phyloP scores from a whole-genome alignment of 1,139 yeast genomes.

The Maudiozyma humilis region DNA sequence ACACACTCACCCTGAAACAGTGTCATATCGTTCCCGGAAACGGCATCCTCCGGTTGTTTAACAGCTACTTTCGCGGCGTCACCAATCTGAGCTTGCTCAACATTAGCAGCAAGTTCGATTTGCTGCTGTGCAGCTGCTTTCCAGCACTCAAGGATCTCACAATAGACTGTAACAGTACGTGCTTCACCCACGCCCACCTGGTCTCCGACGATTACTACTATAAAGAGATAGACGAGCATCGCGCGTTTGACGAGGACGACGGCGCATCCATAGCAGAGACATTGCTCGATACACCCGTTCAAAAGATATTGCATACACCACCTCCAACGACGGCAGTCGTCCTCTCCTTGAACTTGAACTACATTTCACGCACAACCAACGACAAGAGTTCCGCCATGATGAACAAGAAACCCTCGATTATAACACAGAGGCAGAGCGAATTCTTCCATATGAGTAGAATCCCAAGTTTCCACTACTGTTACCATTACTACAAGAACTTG shows the following conservation, averaged over 20 bases:
- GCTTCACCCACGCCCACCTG: constrained; percentile 33
- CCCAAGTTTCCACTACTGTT: constrained; percentile 27
- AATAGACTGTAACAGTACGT: constrained; percentile 42
- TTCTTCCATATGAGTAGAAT: constrained; percentile 21
- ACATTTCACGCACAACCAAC: constrained; percentile 17
- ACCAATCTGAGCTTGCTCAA: constrained; percentile 33
- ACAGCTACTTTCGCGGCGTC: constrained; percentile 36
- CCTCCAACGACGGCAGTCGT: constrained; percentile 30
- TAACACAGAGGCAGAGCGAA: constrained; percentile 23
- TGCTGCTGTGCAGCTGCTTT: constrained; percentile 45
- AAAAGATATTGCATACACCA: constrained; percentile 20
- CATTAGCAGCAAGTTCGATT: constrained; percentile 38
- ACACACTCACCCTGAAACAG: constrained; percentile 25
- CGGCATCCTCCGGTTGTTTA: constrained; percentile 29
- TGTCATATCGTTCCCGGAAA: constrained; percentile 33
- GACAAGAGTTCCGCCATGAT: constrained; percentile 10
- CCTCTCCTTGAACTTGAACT: constrained; percentile 21
- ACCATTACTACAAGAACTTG: constrained; percentile 24
- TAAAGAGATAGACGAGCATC: constrained; percentile 10
- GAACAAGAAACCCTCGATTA: constrained; percentile 19
- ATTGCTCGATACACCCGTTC: constrained; percentile 17
- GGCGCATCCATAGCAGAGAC: constrained; percentile 24
- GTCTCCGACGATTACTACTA: constrained; percentile 24
- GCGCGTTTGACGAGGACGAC: constrained; percentile 13
- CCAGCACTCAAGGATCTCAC: constrained; percentile 31